These are phyloP conservation scores for Hygrophorus russula DNA, from an alignment of 768 basidiomycete genomes.

Conservation along the genomic window DNA sequence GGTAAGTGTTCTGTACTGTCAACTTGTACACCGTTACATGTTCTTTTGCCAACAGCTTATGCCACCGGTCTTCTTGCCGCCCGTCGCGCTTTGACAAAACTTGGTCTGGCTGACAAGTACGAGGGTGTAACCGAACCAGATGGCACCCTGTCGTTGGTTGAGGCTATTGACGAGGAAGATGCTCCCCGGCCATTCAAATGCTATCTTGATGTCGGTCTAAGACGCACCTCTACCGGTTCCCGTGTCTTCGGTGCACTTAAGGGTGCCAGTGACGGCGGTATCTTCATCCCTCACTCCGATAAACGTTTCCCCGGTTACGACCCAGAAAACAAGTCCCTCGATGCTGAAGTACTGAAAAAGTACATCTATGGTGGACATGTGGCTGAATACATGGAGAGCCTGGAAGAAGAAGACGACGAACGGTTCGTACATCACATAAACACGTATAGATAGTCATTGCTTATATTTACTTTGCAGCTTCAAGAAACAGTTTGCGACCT, in stretches of 20 bases:
- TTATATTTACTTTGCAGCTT: slow-evolving; percentile 39
- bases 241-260: slow-evolving; percentile 98
- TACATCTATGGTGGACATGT: slow-evolving; percentile 98
- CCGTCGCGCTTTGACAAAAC: slow-evolving; percentile 88
- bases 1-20: slow-evolving; percentile 31
- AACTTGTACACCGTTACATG: slow-evolving; percentile 1
- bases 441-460: slow-evolving; percentile 7
- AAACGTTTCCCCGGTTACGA: slow-evolving; percentile 99
- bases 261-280: slow-evolving; percentile 95
- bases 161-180: slow-evolving; percentile 81
- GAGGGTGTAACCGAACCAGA: slow-evolving; percentile 89
- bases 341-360: slow-evolving; percentile 90
- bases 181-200: slow-evolving; percentile 98
- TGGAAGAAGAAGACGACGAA: slow-evolving; percentile 99
- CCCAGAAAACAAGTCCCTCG: slow-evolving; percentile 82
- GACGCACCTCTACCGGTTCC: slow-evolving; percentile 93
- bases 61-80: slow-evolving; percentile 94
- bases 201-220: slow-evolving; percentile 97
- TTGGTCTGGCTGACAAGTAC: slow-evolving; percentile 97
- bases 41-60: slow-evolving; percentile 48
- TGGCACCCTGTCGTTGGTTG: slow-evolving; percentile 75
- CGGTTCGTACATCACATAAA: slow-evolving; percentile 33
- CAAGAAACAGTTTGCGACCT: slow-evolving; percentile 94
- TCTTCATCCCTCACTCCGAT: slow-evolving; percentile 95
- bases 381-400: slow-evolving; percentile 98